Percentiles rank a stretch among this genome's conserved stretches.
These are phyloP conservation scores for Pisolithus tinctorius DNA, from an alignment of 768 basidiomycete species.

Conservation along the genomic window DNA sequence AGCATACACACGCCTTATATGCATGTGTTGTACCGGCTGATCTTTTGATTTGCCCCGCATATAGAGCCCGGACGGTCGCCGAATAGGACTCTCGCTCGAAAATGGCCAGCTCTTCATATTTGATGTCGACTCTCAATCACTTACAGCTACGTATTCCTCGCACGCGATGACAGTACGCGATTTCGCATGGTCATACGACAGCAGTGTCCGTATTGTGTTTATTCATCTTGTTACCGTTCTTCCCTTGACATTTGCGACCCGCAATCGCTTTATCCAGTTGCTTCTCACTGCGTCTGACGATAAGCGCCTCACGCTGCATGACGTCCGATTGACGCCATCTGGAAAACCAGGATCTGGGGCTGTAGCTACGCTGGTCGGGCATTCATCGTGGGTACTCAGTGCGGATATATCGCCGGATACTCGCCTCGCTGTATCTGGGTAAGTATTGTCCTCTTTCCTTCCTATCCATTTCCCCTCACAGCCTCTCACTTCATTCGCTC, in stretches of 20 bases:
- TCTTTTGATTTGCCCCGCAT: neutral
- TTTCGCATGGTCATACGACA: slow-evolving; percentile 85
- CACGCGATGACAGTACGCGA: slow-evolving; percentile 90
- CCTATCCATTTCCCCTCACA: neutral
- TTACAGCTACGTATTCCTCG: slow-evolving; percentile 70
- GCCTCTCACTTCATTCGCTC: too few relatives aligned
- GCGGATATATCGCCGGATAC: slow-evolving; percentile 79
- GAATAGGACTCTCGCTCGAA: slow-evolving; percentile 77
- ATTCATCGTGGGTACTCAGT: slow-evolving; percentile 88
- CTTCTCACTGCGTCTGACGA: slow-evolving; percentile 90
- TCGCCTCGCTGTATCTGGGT: slow-evolving; percentile 80
- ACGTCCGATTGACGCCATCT: slow-evolving; percentile 66
- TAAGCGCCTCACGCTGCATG: slow-evolving; percentile 84
- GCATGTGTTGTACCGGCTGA: neutral
- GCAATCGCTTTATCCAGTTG: slow-evolving; percentile 39
- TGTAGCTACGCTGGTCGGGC: slow-evolving; percentile 81
- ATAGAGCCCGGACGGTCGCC: slow-evolving; percentile 84
- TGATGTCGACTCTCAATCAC: slow-evolving; percentile 61
- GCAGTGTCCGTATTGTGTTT: slow-evolving; percentile 49
- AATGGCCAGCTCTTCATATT: slow-evolving; percentile 85
- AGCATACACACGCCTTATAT: neutral
- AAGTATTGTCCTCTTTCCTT: slow-evolving; percentile 16
- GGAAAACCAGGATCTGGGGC: slow-evolving; percentile 61
- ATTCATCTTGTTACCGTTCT: too few relatives aligned
- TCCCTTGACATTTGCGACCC: neutral